Conservation (phyloP, 768 basidiomycete species). For the Xerocomus spinulosus region DNA sequence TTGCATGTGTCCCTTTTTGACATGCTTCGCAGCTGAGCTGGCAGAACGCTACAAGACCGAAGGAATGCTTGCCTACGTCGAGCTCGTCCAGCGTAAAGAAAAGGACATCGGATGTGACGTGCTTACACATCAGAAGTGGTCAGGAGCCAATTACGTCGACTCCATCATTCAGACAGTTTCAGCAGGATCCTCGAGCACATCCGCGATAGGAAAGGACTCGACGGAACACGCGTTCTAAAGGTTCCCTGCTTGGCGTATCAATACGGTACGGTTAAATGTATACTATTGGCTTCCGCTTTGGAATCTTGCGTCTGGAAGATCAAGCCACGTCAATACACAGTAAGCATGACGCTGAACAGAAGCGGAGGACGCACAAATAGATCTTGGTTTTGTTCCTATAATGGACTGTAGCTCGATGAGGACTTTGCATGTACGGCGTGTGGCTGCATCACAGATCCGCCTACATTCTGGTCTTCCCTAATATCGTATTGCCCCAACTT, state of each 20-base stretch:
- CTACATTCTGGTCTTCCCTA: not conserved
- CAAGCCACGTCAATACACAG: not conserved
- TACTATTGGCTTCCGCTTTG: not conserved
- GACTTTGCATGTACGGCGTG: not conserved
- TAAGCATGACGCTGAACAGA: not conserved
- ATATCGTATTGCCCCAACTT: conserved; percentile 6
- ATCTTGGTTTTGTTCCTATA: conserved; percentile 8
- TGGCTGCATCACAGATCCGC: conserved; percentile 7
- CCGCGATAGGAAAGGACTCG: conserved; percentile 78
- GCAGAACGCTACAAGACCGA: conserved; percentile 76
- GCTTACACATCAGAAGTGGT: conserved; percentile 95
- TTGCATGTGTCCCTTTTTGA: conserved; percentile 4
- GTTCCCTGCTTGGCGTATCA: not conserved
- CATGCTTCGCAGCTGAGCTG: conserved; percentile 56
- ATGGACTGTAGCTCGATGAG: not conserved
- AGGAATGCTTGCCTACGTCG: conserved; percentile 90
- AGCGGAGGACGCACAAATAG: conserved; percentile 5
- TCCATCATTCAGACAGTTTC: conserved; percentile 78
- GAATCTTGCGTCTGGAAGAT: conserved; percentile 3
- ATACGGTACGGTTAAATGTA: conserved; percentile 3
- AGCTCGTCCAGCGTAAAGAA: conserved; percentile 83
- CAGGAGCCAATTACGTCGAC: conserved; percentile 89
- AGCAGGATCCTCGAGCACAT: conserved; percentile 86
- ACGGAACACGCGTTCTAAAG: conserved; percentile 79
- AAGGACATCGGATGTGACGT: conserved; percentile 87